Percentiles rank a stretch among this genome's conserved stretches.
Evolutionary conservation across 2,329 filamentous ascomycete species (phyloP).

Genomic region (Xylaria hypoxylon): DNA sequence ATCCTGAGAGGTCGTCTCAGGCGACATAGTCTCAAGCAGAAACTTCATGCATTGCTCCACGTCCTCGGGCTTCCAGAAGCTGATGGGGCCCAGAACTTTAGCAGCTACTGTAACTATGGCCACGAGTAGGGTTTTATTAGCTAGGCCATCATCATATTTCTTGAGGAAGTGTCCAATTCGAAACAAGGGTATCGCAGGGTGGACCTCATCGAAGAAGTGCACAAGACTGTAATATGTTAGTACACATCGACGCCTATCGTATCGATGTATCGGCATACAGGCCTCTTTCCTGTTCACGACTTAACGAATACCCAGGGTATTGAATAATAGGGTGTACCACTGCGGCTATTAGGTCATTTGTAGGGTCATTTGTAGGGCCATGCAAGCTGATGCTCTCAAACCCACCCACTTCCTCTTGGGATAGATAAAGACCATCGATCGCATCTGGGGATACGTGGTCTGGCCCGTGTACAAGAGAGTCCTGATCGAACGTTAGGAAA

Average conservation of each 20-base stretch:
- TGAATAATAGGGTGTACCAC: conserved; percentile 4
- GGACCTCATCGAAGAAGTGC: conserved; percentile 49
- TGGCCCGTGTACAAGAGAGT: not conserved
- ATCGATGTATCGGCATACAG: conserved; percentile 36
- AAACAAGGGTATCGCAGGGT: conserved; percentile 50
- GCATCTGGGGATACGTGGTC: not conserved
- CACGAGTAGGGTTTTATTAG: conserved; percentile 42
- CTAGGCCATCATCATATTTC: conserved; percentile 42
- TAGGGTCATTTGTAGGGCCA: conserved; percentile 26
- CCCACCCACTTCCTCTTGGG: conserved; percentile 15
- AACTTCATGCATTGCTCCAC: conserved; percentile 43
- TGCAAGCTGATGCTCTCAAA: conserved; percentile 24
- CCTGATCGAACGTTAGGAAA: conserved; percentile 8
- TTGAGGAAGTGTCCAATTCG: conserved; percentile 45
- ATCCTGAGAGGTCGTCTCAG: conserved; percentile 31
- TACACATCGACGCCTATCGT: not conserved
- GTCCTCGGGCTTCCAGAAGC: conserved; percentile 42
- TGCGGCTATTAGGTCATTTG: conserved; percentile 12
- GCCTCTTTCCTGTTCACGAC: conserved; percentile 39
- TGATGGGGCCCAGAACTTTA: conserved; percentile 44
- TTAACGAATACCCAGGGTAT: conserved; percentile 42
- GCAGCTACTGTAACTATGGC: conserved; percentile 49
- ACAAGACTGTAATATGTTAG: conserved; percentile 36
- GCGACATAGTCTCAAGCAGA: conserved; percentile 39
- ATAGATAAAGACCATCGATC: conserved; percentile 12